phyloP scores from a whole-genome alignment of 2,329 filamentous ascomycete genomes.

The Aspergillus hortae region DNA sequence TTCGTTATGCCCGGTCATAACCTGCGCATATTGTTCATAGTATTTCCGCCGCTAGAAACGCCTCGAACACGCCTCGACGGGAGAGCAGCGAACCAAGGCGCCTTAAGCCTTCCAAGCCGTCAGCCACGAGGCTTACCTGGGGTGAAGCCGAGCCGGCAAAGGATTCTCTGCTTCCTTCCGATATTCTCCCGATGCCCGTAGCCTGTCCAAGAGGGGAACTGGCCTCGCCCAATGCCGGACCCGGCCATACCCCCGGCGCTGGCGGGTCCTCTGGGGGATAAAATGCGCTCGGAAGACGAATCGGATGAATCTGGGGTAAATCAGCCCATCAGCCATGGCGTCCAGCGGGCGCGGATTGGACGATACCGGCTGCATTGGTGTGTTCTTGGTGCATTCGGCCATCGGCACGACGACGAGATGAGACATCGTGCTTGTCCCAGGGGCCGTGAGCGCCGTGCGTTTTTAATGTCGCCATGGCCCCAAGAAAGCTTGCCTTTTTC shows the following conservation, averaged over 20 bases:
- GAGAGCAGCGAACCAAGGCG: not conserved
- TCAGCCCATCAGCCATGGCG: not conserved
- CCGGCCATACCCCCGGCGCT: not conserved
- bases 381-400: not conserved
- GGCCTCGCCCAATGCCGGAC: not conserved
- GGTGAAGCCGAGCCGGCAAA: not conserved
- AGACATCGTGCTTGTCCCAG: not conserved
- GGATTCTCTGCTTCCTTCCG: not conserved
- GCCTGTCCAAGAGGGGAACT: not conserved
- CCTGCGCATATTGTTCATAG: not conserved
- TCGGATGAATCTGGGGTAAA: conserved; percentile 10
- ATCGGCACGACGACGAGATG: not conserved
- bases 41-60: not conserved
- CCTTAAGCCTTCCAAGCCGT: not conserved
- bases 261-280: conserved; percentile 7
- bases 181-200: not conserved
- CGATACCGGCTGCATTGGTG: not conserved
- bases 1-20: no score
- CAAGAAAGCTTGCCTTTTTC: not conserved
- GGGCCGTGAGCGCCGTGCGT: not conserved
- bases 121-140: conserved; percentile 7
- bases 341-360: not conserved
- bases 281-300: not conserved
- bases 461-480: not conserved
- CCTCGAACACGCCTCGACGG: not conserved